Conservation (phyloP, 1,284 basidiomycete genomes). For the Porogramme epimiltina region DNA sequence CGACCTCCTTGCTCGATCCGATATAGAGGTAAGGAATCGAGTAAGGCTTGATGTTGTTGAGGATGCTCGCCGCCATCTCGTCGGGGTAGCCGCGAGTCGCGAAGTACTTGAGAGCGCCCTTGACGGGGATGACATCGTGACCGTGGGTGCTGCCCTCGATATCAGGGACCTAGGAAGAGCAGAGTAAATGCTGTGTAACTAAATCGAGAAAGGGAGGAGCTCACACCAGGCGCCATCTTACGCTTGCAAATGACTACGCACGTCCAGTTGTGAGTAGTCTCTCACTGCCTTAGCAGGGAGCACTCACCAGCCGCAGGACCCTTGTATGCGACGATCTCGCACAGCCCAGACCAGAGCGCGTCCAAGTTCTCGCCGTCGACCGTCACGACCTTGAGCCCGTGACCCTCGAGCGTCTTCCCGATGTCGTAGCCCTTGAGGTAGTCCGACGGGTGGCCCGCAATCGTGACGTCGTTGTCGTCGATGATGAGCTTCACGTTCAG, state of each 20-base stretch:
- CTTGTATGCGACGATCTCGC: slow-evolving; percentile 52
- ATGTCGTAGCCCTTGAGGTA: slow-evolving; percentile 81
- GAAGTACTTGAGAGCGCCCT: slow-evolving; percentile 75
- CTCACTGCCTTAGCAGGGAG: neutral
- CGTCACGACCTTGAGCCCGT: slow-evolving; percentile 74
- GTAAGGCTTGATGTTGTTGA: slow-evolving; percentile 66
- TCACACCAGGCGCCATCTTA: slow-evolving; percentile 73
- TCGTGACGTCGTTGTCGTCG: slow-evolving; percentile 88
- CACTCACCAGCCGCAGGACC: slow-evolving; percentile 77
- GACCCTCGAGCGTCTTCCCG: slow-evolving; percentile 72
- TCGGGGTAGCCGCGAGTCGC: slow-evolving; percentile 62
- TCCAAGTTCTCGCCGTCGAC: slow-evolving; percentile 81
- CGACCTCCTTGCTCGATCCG: slow-evolving; percentile 72
- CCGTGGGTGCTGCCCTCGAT: slow-evolving; percentile 80
- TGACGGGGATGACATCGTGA: slow-evolving; percentile 83
- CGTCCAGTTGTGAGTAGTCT: slow-evolving; percentile 5
- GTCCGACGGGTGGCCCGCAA: slow-evolving; percentile 81
- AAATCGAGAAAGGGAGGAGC: neutral
- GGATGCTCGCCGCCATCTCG: slow-evolving; percentile 51
- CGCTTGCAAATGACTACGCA: slow-evolving; percentile 69
- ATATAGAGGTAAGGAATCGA: slow-evolving; percentile 59
- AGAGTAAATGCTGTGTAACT: too few relatives aligned
- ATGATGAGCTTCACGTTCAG: slow-evolving; percentile 84
- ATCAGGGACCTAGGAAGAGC: slow-evolving; percentile 45
- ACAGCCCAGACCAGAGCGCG: slow-evolving; percentile 68